A percentile compares a stretch with the other conserved stretches of the same genome.
Evolutionary conservation across 1,284 basidiomycete species (phyloP).

Genomic region (Pyrrhoderma lamaoense): DNA sequence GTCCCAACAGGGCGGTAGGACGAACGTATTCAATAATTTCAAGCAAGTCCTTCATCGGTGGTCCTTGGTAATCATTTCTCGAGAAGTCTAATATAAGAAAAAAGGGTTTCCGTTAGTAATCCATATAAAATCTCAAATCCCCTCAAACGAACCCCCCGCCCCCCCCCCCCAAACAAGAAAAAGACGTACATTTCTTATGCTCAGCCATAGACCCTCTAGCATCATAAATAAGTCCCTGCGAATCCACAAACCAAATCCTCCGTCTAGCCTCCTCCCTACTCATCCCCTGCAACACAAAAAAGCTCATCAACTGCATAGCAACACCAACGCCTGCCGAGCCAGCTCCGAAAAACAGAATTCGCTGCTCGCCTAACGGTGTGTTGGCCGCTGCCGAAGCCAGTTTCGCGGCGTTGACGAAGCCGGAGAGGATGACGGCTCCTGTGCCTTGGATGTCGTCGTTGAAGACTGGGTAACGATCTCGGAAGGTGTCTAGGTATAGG

Average conservation of each 20-base stretch:
- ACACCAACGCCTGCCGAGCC: slow-evolving; percentile 89
- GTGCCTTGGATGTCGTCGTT: slow-evolving; percentile 92
- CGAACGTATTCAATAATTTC: slow-evolving; percentile 83
- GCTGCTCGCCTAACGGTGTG: slow-evolving; percentile 64
- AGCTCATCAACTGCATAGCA: slow-evolving; percentile 81
- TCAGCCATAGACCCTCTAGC: slow-evolving; percentile 66
- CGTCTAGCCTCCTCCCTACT: slow-evolving; percentile 71
- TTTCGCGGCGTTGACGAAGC: slow-evolving; percentile 85
- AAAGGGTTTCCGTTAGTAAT: background rate
- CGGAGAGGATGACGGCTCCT: slow-evolving; percentile 86
- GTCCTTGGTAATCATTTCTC: slow-evolving; percentile 69
- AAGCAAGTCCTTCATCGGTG: slow-evolving; percentile 66
- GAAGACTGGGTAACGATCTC: slow-evolving; percentile 72
- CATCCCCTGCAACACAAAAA: slow-evolving; percentile 78
- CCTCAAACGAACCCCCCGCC: background rate
- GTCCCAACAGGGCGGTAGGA: slow-evolving; percentile 87
- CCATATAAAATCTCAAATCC: background rate
- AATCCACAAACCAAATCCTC: slow-evolving; percentile 81
- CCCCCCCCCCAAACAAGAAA: background rate
- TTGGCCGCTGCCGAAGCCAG: slow-evolving; percentile 69
- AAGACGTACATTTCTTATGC: slow-evolving; percentile 73
- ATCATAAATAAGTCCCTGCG: slow-evolving; percentile 77
- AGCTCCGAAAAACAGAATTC: slow-evolving; percentile 87
- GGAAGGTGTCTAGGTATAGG: slow-evolving; percentile 70
- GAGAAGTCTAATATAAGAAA: slow-evolving; percentile 58